These are phyloP conservation scores for Emergomyces pasteurianus DNA, from an alignment of 2,329 filamentous ascomycete genomes.

Conservation along the genomic window DNA sequence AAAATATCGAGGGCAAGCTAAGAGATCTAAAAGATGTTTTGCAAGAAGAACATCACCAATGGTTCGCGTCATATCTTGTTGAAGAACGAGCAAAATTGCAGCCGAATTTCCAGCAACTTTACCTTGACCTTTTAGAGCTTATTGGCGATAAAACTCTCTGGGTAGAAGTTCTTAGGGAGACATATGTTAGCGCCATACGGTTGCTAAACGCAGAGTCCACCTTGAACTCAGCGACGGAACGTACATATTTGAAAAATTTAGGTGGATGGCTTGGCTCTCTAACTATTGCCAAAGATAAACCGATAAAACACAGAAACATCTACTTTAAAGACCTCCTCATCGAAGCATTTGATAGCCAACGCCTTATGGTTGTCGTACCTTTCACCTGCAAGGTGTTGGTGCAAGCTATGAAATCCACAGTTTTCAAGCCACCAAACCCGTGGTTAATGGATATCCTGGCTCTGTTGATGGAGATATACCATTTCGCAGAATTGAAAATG, in stretches of 20 bases:
- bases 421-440: constrained; percentile 90
- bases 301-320: constrained; percentile 91
- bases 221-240: constrained; percentile 70
- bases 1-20: constrained; percentile 75
- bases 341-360: constrained; percentile 85
- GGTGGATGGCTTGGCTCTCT: constrained; percentile 87
- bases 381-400: constrained; percentile 94
- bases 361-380: constrained; percentile 82
- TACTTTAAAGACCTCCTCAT: constrained; percentile 93
- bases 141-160: constrained; percentile 70
- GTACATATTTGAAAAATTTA: constrained; percentile 82
- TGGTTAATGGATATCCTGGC: constrained; percentile 96
- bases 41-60: constrained; percentile 73
- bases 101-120: constrained; percentile 89
- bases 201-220: constrained; percentile 86
- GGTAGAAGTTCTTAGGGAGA: constrained; percentile 84
- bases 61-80: constrained; percentile 92
- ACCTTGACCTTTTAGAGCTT: constrained; percentile 75
- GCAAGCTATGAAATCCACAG: constrained; percentile 70
- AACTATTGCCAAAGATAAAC: constrained; percentile 85
- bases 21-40: constrained; percentile 68
- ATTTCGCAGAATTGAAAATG: constrained; percentile 83
- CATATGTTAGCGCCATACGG: constrained; percentile 71
- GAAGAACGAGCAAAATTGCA: constrained; percentile 95
- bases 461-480: constrained; percentile 83